Percentiles rank a stretch among this genome's conserved stretches.
phyloP scores from a whole-genome alignment of 331 rosid species.

The Saraca asoca region DNA sequence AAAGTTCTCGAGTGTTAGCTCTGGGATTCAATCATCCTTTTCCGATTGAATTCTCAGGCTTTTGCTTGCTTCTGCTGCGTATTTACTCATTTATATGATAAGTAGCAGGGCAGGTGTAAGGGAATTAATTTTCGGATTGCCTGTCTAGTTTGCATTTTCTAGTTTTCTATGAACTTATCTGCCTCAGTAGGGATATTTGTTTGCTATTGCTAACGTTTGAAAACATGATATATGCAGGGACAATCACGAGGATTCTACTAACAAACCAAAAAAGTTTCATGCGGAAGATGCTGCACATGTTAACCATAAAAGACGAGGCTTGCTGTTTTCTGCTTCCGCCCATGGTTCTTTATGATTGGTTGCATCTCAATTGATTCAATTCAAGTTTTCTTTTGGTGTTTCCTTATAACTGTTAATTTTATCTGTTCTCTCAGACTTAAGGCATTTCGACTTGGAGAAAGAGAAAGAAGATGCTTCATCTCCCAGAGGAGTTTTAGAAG shows the following conservation, averaged over 20 bases:
- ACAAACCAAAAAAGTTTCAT: conserved; percentile 23
- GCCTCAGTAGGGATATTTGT: neutral
- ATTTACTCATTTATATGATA: neutral
- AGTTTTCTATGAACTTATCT: neutral
- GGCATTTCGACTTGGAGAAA: conserved; percentile 57
- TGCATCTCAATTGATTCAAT: neutral
- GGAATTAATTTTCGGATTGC: too few relatives aligned
- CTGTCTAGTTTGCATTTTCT: neutral
- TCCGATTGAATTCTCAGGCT: neutral
- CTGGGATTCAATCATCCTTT: neutral
- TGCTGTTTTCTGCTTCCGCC: conserved; percentile 42
- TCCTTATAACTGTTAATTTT: neutral
- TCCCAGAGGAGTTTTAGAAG: conserved; percentile 89
- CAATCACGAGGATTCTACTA: conserved; percentile 14
- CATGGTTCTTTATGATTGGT: conserved; percentile 28
- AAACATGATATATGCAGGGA: conserved; percentile 33
- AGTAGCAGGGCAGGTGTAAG: neutral
- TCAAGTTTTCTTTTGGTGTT: neutral
- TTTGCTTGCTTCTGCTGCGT: neutral
- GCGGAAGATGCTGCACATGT: conserved; percentile 10
- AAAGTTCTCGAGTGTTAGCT: neutral
- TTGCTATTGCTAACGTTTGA: conserved; percentile 14
- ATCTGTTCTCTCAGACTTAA: conserved; percentile 55
- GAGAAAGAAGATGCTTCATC: conserved; percentile 63
- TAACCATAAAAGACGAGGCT: conserved; percentile 16